Conservation (phyloP, 75 land plant species). For the Pinus taeda region DNA sequence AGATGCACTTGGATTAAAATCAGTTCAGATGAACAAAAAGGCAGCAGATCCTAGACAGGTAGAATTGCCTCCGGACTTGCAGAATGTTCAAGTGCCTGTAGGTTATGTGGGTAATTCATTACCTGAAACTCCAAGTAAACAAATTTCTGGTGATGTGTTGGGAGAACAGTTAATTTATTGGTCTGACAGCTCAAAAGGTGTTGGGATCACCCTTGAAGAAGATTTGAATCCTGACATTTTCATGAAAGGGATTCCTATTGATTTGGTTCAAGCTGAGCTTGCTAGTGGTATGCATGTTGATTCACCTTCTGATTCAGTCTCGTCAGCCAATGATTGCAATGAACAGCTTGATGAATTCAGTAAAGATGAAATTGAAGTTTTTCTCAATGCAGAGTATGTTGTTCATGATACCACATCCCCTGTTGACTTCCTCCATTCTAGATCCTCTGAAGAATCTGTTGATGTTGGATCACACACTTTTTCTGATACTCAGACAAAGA, state of each 20-base stretch:
- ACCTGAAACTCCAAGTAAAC: not conserved
- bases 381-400: not conserved
- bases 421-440: not conserved
- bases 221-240: not conserved
- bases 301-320: not conserved
- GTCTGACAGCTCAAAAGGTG: slow-evolving; percentile 2
- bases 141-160: not conserved
- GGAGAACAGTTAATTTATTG: not conserved
- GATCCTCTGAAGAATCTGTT: not conserved
- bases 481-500: not conserved
- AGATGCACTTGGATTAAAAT: not conserved
- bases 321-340: not conserved
- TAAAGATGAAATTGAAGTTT: not conserved
- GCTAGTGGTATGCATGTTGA: not conserved
- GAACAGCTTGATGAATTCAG: not conserved
- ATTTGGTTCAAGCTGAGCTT: not conserved
- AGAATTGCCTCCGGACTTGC: not conserved
- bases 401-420: not conserved
- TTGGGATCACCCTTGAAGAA: not conserved
- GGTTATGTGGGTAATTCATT: not conserved
- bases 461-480: not conserved
- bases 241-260: slow-evolving; percentile 2
- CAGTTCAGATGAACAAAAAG: not conserved
- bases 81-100: slow-evolving; percentile 2
- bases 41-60: not conserved